Evolutionary conservation across 176 grass and related monocot species (phyloP), one percentile per base, ranked within the genome.

Genomic region (Panicum miliaceum): DNA sequence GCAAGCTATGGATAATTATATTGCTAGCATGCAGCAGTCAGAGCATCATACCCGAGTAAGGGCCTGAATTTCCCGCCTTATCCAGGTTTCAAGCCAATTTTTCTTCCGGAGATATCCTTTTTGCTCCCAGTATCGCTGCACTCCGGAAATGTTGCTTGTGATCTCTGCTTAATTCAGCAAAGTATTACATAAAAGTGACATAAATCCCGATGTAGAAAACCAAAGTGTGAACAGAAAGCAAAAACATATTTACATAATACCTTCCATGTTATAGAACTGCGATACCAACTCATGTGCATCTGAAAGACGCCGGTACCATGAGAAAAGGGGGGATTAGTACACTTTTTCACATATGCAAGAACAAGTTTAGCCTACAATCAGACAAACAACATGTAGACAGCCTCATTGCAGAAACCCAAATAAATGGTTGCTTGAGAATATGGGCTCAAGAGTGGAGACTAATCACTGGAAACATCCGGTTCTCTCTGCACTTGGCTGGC

Each of bases 21-120:
- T 36, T 37, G 13, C 7, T 73, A 66, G 46, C 5, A n/a, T 0
- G 0, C 22, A 27, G 22, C 19, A 19, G 23, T 36, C 38, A 63
- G 50, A 56, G 8, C 25, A 79, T 6, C 48, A 4, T 73, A 90
- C 91, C 77, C 65, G 81, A 20, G 64, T 92, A 60, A 92, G 76
- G 61, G 84, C 85, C 76, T 92, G 84, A 84, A 92, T 76, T 87
- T 92, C 91, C 51, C 60, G 34, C 74, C 84, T 87, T 16, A 92
- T 22, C 91, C 91, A 92, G 26, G 66, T 87, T 78, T 92, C 47
- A 75, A 90, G 77, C 87, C 84, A 87, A 22, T 41, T 77, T 7
- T 92, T 90, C 65, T 68, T 90, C 32, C 71, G 71, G 1, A 89
- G 81, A 78, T 85, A 90, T 38, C 60, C 81, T 0, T 46, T 15